These are phyloP conservation scores for Nitzschia sp. DNA, from an alignment of 108 stramenopile species.

Conservation along the genomic window DNA sequence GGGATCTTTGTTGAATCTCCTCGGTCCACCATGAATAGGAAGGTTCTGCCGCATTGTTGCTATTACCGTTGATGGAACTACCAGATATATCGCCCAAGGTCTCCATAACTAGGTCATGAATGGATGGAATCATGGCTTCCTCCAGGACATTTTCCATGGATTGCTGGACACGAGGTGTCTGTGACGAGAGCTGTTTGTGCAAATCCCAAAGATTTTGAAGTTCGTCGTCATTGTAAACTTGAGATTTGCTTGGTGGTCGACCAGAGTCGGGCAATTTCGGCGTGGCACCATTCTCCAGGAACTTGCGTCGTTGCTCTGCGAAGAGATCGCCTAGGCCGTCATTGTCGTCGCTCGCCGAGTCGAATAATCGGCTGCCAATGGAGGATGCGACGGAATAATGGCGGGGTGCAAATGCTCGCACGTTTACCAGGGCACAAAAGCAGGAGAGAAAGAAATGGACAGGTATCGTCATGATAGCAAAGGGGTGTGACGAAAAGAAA, in stretches of 20 bases:
- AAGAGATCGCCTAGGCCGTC: too few species aligned
- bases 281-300: neutral
- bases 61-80: neutral
- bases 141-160: slow-evolving; percentile 13
- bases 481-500: too few species aligned
- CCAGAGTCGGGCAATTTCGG: neutral
- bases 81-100: slow-evolving; percentile 40
- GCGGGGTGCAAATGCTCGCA: too few species aligned
- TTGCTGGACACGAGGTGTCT: neutral
- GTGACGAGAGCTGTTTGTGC: slow-evolving; percentile 48
- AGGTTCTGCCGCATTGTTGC: slow-evolving; percentile 12
- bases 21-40: slow-evolving; percentile 14
- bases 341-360: too few species aligned
- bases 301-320: neutral
- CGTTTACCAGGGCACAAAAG: too few species aligned
- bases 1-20: slow-evolving; percentile 13
- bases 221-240: slow-evolving; percentile 76
- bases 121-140: slow-evolving; percentile 18
- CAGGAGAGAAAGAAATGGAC: too few species aligned
- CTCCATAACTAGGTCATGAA: slow-evolving; percentile 72
- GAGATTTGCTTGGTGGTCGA: slow-evolving; percentile 49
- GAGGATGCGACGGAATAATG: too few species aligned
- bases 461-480: too few species aligned
- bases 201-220: slow-evolving; percentile 53
- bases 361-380: too few species aligned